Evolutionary conservation across 306 rosid genomes (phyloP).

Genomic region (Lathyrus sativus): DNA sequence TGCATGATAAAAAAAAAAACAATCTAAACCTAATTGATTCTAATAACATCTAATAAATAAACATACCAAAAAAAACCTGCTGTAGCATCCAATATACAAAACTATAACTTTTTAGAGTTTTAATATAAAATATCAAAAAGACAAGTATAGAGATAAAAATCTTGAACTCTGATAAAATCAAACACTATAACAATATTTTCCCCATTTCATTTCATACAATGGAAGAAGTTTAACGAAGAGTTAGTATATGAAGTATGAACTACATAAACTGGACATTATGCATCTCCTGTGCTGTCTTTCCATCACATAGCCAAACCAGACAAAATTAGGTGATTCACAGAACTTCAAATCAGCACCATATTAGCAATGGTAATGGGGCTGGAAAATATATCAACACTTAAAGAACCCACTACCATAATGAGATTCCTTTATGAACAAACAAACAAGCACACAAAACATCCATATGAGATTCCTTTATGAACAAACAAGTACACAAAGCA

Average conservation of each 20-base stretch:
- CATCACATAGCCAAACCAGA: conserved; percentile 16
- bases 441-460: conserved; percentile 10
- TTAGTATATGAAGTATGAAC: conserved; percentile 17
- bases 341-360: conserved; percentile 19
- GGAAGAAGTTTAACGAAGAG: conserved; percentile 6
- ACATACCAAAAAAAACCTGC: not conserved
- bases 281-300: conserved; percentile 10
- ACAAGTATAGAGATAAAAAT: conserved; percentile 1
- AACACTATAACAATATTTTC: not conserved
- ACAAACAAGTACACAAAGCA: conserved; percentile 16
- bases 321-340: not conserved
- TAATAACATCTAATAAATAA: conserved; percentile 39
- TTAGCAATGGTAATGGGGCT: not conserved
- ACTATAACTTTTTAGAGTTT: conserved; percentile 20
- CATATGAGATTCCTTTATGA: conserved; percentile 14
- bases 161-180: not conserved
- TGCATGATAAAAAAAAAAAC: conserved; percentile 55
- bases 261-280: not conserved
- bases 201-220: not conserved
- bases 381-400: not conserved
- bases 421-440: conserved; percentile 19
- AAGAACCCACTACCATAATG: not conserved
- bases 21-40: conserved; percentile 63
- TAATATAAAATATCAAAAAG: conserved; percentile 23
- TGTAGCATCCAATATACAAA: conserved; percentile 15